Evolutionary conservation across 352 stramenopile species (phyloP), one percentile per base, ranked within the genome.

Genomic region (Pythium insidiosum): DNA sequence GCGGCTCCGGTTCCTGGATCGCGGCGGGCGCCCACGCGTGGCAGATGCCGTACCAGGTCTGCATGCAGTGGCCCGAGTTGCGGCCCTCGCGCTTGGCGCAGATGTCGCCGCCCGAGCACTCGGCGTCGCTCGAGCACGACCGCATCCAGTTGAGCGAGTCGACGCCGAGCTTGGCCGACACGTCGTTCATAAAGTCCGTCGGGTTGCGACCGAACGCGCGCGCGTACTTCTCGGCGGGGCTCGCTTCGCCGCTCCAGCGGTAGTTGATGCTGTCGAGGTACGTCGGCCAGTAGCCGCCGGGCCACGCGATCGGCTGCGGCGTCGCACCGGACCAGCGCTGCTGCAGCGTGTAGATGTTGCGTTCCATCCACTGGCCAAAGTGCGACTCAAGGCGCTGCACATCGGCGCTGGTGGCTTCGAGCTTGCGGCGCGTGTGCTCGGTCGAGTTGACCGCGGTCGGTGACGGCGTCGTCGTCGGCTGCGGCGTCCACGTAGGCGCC

Each of bases 11-110:
- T 19, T 43, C 37, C 6, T 26, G 37, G 11, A 28, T 43, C 37
- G 37, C 37, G 12, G 37, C 37, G 10, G 37, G 37, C 15, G 37
- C 37, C 37, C 37, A 43, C 20, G 37, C 37, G 21, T 43, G 37
- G 37, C 37, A 43, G 10, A 43, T 23, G 11, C 37, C 37, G 19
- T 16, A 43, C 37, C 37, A 43, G 6, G 16, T 28, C 2, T 12
- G 37, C 7, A 43, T 43, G 21, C 37, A 43, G 37, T 43, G 25
- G 37, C 37, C 37, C 18, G 6, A 1, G 21, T 12, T 43, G 9
- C 10, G 16, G 11, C 37, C 37, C 6, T 24, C 37, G 37, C 37
- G 37, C 37, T 43, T 43, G 28, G 28, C 9, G 28, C 28, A 33
- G 9, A 13, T 15, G 28, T 15, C 15, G 28, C 28, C 28, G 28